phyloP scores from a whole-genome alignment of 2,329 filamentous ascomycete species.

The Stylonectria norvegica region DNA sequence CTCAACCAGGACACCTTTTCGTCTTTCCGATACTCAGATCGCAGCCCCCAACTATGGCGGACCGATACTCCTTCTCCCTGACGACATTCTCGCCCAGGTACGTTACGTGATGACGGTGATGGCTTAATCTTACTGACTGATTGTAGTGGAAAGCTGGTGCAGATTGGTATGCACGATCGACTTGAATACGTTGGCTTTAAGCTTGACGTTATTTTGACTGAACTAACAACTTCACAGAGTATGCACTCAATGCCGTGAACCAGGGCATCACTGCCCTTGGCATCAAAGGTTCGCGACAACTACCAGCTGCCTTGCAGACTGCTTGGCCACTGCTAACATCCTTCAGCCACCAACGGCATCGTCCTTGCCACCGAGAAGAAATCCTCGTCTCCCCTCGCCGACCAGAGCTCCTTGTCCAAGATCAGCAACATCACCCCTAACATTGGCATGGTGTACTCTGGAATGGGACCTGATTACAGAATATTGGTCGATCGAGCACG shows the following conservation, averaged over 20 bases:
- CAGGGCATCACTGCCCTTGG: conserved; percentile 97
- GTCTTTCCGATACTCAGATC: too few relatives aligned
- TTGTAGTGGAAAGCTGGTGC: conserved; percentile 90
- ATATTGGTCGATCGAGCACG: conserved; percentile 96
- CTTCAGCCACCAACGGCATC: conserved; percentile 90
- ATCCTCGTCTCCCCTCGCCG: conserved; percentile 94
- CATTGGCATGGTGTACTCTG: conserved; percentile 99
- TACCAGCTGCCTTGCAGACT: too few relatives aligned
- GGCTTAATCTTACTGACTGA: conserved; percentile 42
- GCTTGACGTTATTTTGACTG: conserved; percentile 17
- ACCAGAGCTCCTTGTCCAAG: conserved; percentile 91
- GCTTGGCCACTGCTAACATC: conserved; percentile 18
- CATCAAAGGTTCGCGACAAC: conserved; percentile 79
- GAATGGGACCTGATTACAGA: conserved; percentile 98
- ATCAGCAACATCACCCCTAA: conserved; percentile 97
- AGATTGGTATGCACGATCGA: conserved; percentile 65
- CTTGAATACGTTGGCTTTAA: neutral
- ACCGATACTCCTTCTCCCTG: conserved; percentile 98
- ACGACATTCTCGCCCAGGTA: conserved; percentile 99
- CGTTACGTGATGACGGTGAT: conserved; percentile 37
- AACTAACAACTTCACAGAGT: conserved; percentile 61
- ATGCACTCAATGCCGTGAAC: conserved; percentile 98
- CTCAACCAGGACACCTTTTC: too few relatives aligned
- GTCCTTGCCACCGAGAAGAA: conserved; percentile 99
- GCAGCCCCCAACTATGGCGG: conserved; percentile 74